Conservation (phyloP, 1,139 yeast species). For the Kodamaea fungicola region DNA sequence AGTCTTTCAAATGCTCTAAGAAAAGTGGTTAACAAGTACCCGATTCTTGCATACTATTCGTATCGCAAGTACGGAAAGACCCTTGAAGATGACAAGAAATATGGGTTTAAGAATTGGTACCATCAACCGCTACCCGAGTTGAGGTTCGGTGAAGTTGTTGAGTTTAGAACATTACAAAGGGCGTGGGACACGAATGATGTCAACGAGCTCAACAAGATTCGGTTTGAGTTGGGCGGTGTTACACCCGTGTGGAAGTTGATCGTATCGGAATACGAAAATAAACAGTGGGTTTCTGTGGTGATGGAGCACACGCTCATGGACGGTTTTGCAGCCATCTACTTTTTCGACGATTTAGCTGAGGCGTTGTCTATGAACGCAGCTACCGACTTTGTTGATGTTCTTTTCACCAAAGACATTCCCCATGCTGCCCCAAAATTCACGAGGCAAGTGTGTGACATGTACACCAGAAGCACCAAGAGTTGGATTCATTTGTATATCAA, state of each 20-base stretch:
- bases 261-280: slow-evolving; percentile 15
- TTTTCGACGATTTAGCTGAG: slow-evolving; percentile 28
- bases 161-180: slow-evolving; percentile 13
- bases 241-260: slow-evolving; percentile 30
- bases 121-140: slow-evolving; percentile 19
- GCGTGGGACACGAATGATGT: neutral
- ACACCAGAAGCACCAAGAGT: too few relatives aligned
- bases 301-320: slow-evolving; percentile 36
- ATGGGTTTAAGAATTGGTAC: slow-evolving; percentile 13
- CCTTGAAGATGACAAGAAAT: slow-evolving; percentile 9
- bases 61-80: slow-evolving; percentile 12
- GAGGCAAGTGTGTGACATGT: neutral
- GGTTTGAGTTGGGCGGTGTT: slow-evolving; percentile 13
- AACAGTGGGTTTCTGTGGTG: slow-evolving; percentile 21
- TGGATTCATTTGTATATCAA: too few relatives aligned
- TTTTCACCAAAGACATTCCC: too few relatives aligned
- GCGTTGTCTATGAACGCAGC: slow-evolving; percentile 9
- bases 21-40: slow-evolving; percentile 17
- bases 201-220: slow-evolving; percentile 13
- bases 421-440: neutral
- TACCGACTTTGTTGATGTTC: too few relatives aligned
- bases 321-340: slow-evolving; percentile 31
- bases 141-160: slow-evolving; percentile 20
- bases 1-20: slow-evolving; percentile 25
- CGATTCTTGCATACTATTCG: slow-evolving; percentile 21